phyloP scores from a whole-genome alignment of 192 early-diverging fungal species.

The Backusella tuberculispora region DNA sequence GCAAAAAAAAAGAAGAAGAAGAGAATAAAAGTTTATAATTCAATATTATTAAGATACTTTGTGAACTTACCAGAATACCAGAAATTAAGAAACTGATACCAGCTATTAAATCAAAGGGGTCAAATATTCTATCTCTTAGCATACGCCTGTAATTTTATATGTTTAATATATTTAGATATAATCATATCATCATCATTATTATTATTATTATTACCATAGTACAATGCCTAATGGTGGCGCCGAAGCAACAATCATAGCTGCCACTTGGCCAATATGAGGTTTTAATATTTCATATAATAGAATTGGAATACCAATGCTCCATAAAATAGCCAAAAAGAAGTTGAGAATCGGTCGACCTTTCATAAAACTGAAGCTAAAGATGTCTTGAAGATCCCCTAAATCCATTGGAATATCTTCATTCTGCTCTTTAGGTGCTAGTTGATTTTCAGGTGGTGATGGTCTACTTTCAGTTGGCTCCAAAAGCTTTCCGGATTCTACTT shows the following conservation, averaged over 20 bases:
- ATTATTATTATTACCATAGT: slow-evolving; percentile 17
- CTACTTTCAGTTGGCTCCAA: not conserved
- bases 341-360: slow-evolving; percentile 33
- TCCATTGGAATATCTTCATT: slow-evolving; percentile 36
- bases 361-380: slow-evolving; percentile 37
- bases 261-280: slow-evolving; percentile 37
- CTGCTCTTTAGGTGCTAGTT: slow-evolving; percentile 23
- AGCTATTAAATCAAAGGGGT: slow-evolving; percentile 30
- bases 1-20: not conserved
- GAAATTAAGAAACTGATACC: slow-evolving; percentile 41
- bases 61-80: slow-evolving; percentile 34
- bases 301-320: slow-evolving; percentile 40
- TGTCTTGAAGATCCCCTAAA: slow-evolving; percentile 26
- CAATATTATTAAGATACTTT: not conserved
- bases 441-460: not conserved
- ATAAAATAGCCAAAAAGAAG: slow-evolving; percentile 37
- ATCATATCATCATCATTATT: not conserved
- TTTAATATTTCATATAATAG: slow-evolving; percentile 31
- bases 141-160: slow-evolving; percentile 24
- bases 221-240: slow-evolving; percentile 38
- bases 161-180: not conserved
- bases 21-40: too few species aligned
- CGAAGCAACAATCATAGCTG: slow-evolving; percentile 40
- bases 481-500: not conserved
- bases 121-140: slow-evolving; percentile 26